Percentiles rank a stretch among this genome's conserved stretches.
Evolutionary conservation across 306 rosid genomes (phyloP).

Genomic region (Casuarina equisetifolia): DNA sequence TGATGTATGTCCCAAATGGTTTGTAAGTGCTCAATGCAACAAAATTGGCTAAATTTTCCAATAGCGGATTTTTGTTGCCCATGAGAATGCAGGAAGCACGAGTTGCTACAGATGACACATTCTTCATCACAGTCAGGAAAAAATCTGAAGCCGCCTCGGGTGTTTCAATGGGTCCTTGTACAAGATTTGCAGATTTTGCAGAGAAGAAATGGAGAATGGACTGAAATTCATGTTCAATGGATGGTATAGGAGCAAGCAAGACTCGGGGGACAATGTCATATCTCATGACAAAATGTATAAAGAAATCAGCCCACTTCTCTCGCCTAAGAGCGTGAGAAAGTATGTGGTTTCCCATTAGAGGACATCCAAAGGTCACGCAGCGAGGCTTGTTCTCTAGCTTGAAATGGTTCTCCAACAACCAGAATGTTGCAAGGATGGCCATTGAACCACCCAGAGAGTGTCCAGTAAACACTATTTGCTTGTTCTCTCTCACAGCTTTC

Average conservation of each 20-base stretch:
- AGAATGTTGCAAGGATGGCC: conserved; percentile 61
- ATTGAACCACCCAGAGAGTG: conserved; percentile 68
- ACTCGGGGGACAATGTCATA: conserved; percentile 42
- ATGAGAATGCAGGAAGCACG: conserved; percentile 63
- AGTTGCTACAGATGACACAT: conserved; percentile 49
- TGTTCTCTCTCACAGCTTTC: conserved; percentile 22
- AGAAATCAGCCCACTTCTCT: conserved; percentile 63
- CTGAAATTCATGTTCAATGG: conserved; percentile 28
- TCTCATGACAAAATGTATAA: conserved; percentile 50
- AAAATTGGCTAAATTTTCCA: conserved; percentile 50
- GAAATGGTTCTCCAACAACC: conserved; percentile 46
- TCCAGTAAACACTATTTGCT: conserved; percentile 64
- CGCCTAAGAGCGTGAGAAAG: conserved; percentile 59
- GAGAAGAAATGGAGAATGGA: conserved; percentile 35
- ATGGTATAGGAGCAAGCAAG: conserved; percentile 57
- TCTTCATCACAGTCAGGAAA: conserved; percentile 52
- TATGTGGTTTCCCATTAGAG: too few relatives aligned
- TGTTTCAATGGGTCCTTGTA: background rate
- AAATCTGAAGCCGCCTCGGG: conserved; percentile 9
- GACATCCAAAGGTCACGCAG: conserved; percentile 58
- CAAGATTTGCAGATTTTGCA: background rate
- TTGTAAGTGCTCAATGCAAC: conserved; percentile 67
- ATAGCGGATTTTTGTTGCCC: conserved; percentile 62
- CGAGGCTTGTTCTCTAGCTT: conserved; percentile 17
- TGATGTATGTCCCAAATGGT: conserved; percentile 39